These are phyloP conservation scores for Aureobasidium subglaciale DNA, from an alignment of 2,329 filamentous ascomycete genomes.

Conservation along the genomic window DNA sequence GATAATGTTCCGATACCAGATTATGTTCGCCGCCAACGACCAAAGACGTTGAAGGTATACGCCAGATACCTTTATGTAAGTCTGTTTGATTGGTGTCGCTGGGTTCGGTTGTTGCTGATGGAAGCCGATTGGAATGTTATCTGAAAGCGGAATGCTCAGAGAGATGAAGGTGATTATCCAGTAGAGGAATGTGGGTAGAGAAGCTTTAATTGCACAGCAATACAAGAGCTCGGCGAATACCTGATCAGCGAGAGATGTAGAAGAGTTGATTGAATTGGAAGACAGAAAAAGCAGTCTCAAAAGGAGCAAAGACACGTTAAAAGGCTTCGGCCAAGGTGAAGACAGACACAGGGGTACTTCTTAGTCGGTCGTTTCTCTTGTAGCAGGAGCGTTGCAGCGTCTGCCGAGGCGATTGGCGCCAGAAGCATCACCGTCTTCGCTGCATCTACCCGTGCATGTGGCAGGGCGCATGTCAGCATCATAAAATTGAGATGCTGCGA, in stretches of 20 bases:
- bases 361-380: not conserved
- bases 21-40: not conserved
- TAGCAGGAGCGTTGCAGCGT: constrained; percentile 10
- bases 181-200: constrained; percentile 10
- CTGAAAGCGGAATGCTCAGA: constrained; percentile 13
- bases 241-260: constrained; percentile 6
- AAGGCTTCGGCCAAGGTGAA: constrained; percentile 3
- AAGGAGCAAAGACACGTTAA: constrained; percentile 1
- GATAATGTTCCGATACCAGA: not conserved
- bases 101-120: constrained; percentile 5
- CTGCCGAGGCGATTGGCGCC: constrained; percentile 10
- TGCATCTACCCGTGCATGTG: constrained; percentile 13
- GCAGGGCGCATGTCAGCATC: constrained; percentile 9
- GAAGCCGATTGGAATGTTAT: constrained; percentile 6
- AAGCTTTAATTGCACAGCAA: constrained; percentile 14
- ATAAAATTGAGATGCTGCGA: constrained; percentile 6
- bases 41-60: not conserved
- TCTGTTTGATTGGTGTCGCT: constrained; percentile 1
- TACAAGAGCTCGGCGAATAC: constrained; percentile 9
- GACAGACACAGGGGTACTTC: constrained; percentile 3
- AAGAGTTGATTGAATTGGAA: not conserved
- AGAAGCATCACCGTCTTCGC: constrained; percentile 4
- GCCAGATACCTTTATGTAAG: not conserved
- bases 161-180: constrained; percentile 14
- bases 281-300: not conserved